Conservation (phyloP, 2,329 filamentous ascomycete species). For the Ophioceras dolichostomum region DNA sequence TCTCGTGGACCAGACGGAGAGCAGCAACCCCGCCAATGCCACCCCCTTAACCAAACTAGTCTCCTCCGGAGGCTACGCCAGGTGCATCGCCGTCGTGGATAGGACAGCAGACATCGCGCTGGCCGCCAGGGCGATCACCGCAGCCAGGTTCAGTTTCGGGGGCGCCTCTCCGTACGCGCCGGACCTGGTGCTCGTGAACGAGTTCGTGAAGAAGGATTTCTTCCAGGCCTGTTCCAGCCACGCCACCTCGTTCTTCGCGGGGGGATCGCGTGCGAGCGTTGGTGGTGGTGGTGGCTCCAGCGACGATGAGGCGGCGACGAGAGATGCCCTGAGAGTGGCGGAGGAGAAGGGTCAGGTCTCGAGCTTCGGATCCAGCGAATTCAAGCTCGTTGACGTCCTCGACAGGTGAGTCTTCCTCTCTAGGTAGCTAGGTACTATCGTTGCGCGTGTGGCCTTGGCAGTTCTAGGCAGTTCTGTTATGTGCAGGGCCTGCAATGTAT, state of each 20-base stretch:
- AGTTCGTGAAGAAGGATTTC: constrained; percentile 44
- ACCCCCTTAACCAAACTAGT: constrained; percentile 3
- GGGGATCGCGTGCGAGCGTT: no score
- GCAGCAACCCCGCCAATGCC: background rate
- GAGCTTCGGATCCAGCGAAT: constrained; percentile 11
- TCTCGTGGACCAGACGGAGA: constrained; percentile 16
- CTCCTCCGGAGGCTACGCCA: constrained; percentile 8
- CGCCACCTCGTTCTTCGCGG: background rate
- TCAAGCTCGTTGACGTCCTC: constrained; percentile 13
- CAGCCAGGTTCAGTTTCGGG: constrained; percentile 40
- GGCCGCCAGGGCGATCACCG: constrained; percentile 39
- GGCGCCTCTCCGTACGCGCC: constrained; percentile 49
- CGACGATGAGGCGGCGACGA: constrained; percentile 9
- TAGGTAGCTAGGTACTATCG: no score
- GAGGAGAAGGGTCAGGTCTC: constrained; percentile 13
- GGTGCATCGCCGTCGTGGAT: constrained; percentile 45
- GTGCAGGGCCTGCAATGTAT: no score
- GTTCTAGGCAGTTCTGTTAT: no score
- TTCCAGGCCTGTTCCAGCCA: constrained; percentile 32
- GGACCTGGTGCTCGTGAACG: constrained; percentile 52
- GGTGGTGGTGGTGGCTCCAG: constrained; percentile 3
- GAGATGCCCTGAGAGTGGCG: constrained; percentile 11
- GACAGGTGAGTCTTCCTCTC: constrained; percentile 13
- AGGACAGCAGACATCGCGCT: constrained; percentile 39
- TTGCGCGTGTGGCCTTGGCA: no score